Conservation (phyloP, 371 early-diverging fungal genomes). For the Actinomortierella wolfii region DNA sequence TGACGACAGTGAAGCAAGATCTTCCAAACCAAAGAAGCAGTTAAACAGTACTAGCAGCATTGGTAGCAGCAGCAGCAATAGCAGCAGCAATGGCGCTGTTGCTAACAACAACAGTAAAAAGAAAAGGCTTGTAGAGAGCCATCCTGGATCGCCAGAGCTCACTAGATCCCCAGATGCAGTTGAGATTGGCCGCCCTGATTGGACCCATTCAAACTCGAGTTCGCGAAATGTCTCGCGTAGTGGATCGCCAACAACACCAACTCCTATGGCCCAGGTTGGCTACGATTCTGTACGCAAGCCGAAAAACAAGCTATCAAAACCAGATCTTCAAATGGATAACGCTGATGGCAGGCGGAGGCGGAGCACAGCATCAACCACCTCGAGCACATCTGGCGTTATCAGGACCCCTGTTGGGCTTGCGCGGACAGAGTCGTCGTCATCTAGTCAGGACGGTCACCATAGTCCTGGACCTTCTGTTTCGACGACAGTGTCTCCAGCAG, state of each 20-base stretch:
- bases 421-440: slow-evolving; percentile 34
- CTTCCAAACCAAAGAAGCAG: slow-evolving; percentile 11
- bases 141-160: slow-evolving; percentile 7
- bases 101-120: slow-evolving; percentile 1
- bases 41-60: slow-evolving; percentile 5
- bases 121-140: background rate
- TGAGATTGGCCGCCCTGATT: slow-evolving; percentile 10
- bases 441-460: slow-evolving; percentile 40
- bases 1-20: slow-evolving; percentile 8
- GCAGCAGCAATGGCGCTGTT: background rate
- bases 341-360: slow-evolving; percentile 26
- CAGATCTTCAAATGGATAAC: slow-evolving; percentile 27
- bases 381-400: slow-evolving; percentile 12
- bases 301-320: slow-evolving; percentile 25
- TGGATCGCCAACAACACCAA: slow-evolving; percentile 19
- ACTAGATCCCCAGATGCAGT: slow-evolving; percentile 16
- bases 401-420: slow-evolving; percentile 25
- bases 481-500: slow-evolving; percentile 25
- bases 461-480: slow-evolving; percentile 16
- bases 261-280: too few species aligned
- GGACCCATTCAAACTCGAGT: slow-evolving; percentile 17
- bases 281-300: slow-evolving; percentile 11
- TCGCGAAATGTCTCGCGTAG: slow-evolving; percentile 38
- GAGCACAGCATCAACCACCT: slow-evolving; percentile 28
- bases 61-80: background rate